Conservation (phyloP, 1,284 basidiomycete genomes). For the Fomitiporia mediterranea region DNA sequence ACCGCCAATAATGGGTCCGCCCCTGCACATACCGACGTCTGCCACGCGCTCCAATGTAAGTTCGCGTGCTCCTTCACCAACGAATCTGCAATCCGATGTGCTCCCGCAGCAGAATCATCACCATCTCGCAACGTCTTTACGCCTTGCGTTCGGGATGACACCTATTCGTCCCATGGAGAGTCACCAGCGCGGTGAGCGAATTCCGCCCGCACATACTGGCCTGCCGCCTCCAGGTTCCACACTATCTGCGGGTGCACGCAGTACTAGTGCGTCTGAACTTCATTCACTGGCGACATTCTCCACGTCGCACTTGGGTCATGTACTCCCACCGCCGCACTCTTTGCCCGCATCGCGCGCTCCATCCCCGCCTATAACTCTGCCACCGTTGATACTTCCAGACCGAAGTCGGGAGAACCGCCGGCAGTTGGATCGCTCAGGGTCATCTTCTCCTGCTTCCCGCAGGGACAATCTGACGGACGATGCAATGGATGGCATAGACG, state of each 20-base stretch:
- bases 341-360: slow-evolving; percentile 54
- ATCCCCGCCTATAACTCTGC: slow-evolving; percentile 65
- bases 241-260: slow-evolving; percentile 6
- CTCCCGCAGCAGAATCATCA: slow-evolving; percentile 40
- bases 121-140: slow-evolving; percentile 75
- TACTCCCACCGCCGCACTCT: slow-evolving; percentile 27
- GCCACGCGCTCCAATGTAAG: slow-evolving; percentile 34
- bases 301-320: slow-evolving; percentile 22
- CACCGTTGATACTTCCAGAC: slow-evolving; percentile 50
- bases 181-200: slow-evolving; percentile 30
- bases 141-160: slow-evolving; percentile 86
- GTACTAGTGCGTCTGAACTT: slow-evolving; percentile 17
- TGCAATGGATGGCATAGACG: slow-evolving; percentile 15
- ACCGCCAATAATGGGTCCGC: slow-evolving; percentile 17
- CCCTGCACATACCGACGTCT: slow-evolving; percentile 28
- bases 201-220: slow-evolving; percentile 23
- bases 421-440: slow-evolving; percentile 33
- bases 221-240: background rate
- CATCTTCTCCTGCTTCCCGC: slow-evolving; percentile 21
- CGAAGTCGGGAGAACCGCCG: slow-evolving; percentile 26
- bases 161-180: slow-evolving; percentile 52
- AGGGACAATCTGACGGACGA: slow-evolving; percentile 22
- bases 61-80: slow-evolving; percentile 49
- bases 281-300: slow-evolving; percentile 8
- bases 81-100: too few relatives aligned